Base-by-base conservation (phyloP, 768 basidiomycete species). In the Rhizopogon sp. region DNA sequence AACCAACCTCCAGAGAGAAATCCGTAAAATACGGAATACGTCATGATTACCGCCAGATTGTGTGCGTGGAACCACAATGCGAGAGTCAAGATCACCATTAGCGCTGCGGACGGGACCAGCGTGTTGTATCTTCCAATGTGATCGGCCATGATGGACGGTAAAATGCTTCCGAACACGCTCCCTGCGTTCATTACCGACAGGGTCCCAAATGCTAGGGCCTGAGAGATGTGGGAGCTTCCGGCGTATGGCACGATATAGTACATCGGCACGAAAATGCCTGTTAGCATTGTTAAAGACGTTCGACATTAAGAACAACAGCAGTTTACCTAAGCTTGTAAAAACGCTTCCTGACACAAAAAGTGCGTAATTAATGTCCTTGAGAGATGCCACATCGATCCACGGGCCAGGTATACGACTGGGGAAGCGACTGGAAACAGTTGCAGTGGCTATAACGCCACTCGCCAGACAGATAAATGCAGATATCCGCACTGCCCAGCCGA, bases 221-320 rank as follows among this genome's bases (percentile, higher is more conserved):
- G 52, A 2, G 72, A 56, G 35, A 77, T 67, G 41, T 56, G 52
- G 67, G 61, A 39, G 76, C 72, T 72, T 42, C 68, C 69, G 9
- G 81, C 76, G 64, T 80, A 84, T 52, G 79, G 75, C 40, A 80
- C 78, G 56, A 87, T 80, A 69, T 81, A 87, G 66, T 84, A 82
- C 66, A 78, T 80, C 13, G 84, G 84, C 41, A 82, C 82, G 69
- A 83, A 85, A 1, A 84, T 66, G 16, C 83, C 84, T 85, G 60
- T 46, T 16, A 42, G 40, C 14, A 20, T 3, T 25, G 25, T 25
- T 25, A 25, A 25, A 25, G 25, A 5, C 25, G 25, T 25, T 25
- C 25, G 25, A 5, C 25, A 25, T 4, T 25, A 25, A 25, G 25
- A 25, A 5, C 25, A 3, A 25, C 25, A 25, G 25, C 40, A 42